Conservation (phyloP, 768 basidiomycete species). For the Gloeostereum incarnatum region DNA sequence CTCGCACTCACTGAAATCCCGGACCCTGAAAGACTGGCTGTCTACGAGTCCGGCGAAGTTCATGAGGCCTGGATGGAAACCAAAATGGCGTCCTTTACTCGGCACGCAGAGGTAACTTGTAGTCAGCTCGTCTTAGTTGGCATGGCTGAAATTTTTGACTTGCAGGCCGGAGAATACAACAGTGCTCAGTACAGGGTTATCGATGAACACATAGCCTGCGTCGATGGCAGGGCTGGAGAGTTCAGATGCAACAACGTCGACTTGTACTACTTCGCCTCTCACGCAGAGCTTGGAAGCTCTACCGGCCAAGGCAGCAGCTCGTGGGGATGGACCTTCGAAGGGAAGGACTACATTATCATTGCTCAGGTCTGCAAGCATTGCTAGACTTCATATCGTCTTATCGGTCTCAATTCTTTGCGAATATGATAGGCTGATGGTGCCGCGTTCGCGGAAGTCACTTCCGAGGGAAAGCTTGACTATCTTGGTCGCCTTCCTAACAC, state of each 20-base stretch:
- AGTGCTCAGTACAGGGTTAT: neutral
- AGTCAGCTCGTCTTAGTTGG: too few relatives aligned
- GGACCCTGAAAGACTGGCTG: too few relatives aligned
- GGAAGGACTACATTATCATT: too few relatives aligned
- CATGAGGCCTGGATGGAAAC: conserved; percentile 3
- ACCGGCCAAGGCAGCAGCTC: conserved; percentile 9
- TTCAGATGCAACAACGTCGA: conserved; percentile 13
- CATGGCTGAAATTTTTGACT: too few relatives aligned
- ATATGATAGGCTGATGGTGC: conserved; percentile 13
- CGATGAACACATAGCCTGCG: conserved; percentile 4
- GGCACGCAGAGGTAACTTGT: too few relatives aligned
- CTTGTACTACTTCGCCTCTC: conserved; percentile 10
- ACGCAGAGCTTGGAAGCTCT: conserved; percentile 10
- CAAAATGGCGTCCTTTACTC: neutral
- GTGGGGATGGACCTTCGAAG: conserved; percentile 12
- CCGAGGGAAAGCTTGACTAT: conserved; percentile 12
- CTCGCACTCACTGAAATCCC: too few relatives aligned
- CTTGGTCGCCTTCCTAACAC: conserved; percentile 17
- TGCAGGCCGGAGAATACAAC: neutral
- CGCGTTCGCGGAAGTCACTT: conserved; percentile 6
- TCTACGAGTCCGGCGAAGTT: conserved; percentile 12
- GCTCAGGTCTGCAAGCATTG: conserved; percentile 8
- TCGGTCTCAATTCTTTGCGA: too few relatives aligned
- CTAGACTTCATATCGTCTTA: too few relatives aligned
- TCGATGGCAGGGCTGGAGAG: conserved; percentile 8